Evolutionary conservation across 2,329 filamentous ascomycete species (phyloP), one percentile per base, ranked within the genome.

Genomic region (Bisporella sp.): DNA sequence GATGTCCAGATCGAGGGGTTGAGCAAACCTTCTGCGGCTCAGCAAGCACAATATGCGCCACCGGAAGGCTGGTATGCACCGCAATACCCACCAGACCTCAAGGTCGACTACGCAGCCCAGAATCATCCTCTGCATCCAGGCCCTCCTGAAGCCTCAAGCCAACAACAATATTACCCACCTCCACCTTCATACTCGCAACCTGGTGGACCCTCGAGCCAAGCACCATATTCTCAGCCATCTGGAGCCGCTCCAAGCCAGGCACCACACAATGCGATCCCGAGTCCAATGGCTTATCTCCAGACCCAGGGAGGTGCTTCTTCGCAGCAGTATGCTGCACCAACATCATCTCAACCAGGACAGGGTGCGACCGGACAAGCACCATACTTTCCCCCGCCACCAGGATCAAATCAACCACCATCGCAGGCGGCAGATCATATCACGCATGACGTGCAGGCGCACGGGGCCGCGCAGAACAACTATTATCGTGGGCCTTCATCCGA

Each of bases 1-100:
- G 90, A 96, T 62, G 82, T 74, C 49, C 66, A 68, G 41, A 50
- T 53, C 44, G 57, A 69, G 48, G 51, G 47, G 28, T 40, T 54
- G 33, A 54, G 48, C 32, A 49, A 57, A 28, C 53, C 54, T 5
- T 50, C 51, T 5, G 32, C 46, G 6, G 48, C 49, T n/a, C 46
- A 56, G 42, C 31, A 51, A 33, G 31, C 45, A 11, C 31, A 41
- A 7, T 57, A 47, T 32, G 50, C 48, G 6, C 52, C 52, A 5
- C 51, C 54, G 12, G 11, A 12, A 12, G 45, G 45, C 4, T 46
- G 21, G 9, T 46, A 46, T 39, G 45, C 45, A 8, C 45, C 45
- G 21, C 9, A 42, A 8, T 42, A 42, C 21, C 41, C 41, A 12
- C 11, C 41, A 8, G 41, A n/a, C 8, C 21, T 28, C 8, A 28